Conservation (phyloP, 2,329 filamentous ascomycete genomes). For the Paracorniculantispora psalliotae region DNA sequence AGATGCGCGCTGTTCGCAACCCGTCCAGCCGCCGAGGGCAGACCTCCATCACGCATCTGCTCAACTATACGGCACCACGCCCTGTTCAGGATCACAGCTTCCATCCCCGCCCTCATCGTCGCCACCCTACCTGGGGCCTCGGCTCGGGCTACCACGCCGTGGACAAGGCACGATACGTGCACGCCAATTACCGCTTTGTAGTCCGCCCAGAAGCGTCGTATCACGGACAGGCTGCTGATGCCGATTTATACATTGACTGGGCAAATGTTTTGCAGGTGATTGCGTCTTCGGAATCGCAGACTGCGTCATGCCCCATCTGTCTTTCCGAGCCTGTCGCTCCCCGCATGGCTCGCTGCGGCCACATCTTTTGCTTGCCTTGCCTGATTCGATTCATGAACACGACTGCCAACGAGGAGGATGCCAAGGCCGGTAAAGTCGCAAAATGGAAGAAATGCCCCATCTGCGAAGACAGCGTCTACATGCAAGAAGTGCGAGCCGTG, state of each 20-base stretch:
- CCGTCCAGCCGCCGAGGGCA: slow-evolving; percentile 75
- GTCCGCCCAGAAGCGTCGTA: slow-evolving; percentile 81
- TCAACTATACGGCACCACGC: slow-evolving; percentile 82
- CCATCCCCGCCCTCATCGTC: slow-evolving; percentile 54
- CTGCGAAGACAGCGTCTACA: slow-evolving; percentile 88
- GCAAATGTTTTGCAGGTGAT: slow-evolving; percentile 84
- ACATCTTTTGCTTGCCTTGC: slow-evolving; percentile 94
- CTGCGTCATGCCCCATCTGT: slow-evolving; percentile 88
- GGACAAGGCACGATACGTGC: slow-evolving; percentile 86
- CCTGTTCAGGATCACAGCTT: slow-evolving; percentile 56
- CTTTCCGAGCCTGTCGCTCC: slow-evolving; percentile 88
- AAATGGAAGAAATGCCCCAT: slow-evolving; percentile 95
- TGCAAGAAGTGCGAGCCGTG: slow-evolving; percentile 84
- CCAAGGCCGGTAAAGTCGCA: slow-evolving; percentile 61
- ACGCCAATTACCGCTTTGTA: slow-evolving; percentile 96
- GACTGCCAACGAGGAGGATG: slow-evolving; percentile 64
- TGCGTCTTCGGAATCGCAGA: slow-evolving; percentile 83
- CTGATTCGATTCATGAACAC: slow-evolving; percentile 95
- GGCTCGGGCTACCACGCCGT: slow-evolving; percentile 85
- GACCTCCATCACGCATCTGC: slow-evolving; percentile 92
- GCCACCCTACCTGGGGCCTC: slow-evolving; percentile 75
- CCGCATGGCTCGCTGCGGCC: slow-evolving; percentile 93
- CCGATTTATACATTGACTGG: slow-evolving; percentile 90
- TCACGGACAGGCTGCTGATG: slow-evolving; percentile 72
- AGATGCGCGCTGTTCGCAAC: slow-evolving; percentile 59